Base-by-base conservation (phyloP, 2,329 filamentous ascomycete species). In the Ophiostoma australiae region DNA sequence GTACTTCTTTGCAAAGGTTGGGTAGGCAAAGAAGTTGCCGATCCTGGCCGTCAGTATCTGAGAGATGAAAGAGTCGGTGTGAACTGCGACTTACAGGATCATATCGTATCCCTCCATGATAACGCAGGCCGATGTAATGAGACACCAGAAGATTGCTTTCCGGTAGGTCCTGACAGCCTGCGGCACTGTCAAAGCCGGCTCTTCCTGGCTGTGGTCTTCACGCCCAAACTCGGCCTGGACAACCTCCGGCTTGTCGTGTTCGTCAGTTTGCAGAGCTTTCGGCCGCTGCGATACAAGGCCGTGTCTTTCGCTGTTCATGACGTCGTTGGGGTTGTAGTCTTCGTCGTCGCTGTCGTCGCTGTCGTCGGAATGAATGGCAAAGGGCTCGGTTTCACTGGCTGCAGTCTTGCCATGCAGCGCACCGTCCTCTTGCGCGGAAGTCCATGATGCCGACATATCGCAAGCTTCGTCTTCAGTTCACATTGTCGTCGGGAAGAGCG, bases 91-190 rank as follows among this genome's bases (percentile, higher is more conserved):
- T 35, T 33, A 63, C 72, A 76, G 70, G 10, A 75, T 73, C 27
- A 73, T 75, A 20, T 76, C 75, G 71, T 76, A 76, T 35, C 75
- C 75, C 67, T 76, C 75, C 74, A 75, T 75, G 48, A 76, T 72
- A 8, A 76, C 72, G 17, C 72, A 73, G 35, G 73, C 69, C 3
- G 73, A 74, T 2, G 72, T 70, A 4, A 74, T 71, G n/a, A 75
- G 58, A 55, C 73, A 72, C 70, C 72, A 74, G 52, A 70, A 67
- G 17, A 71, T 55, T 33, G 75, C 75, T 69, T 71, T 73, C 52
- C 71, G 75, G 69, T 75, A 74, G 15, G 67, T 31, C n/a, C 69
- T 70, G 27, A 75, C 20, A 27, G 75, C 74, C 39, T 80, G 73
- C 73, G 44, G 17, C 20, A 73, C 27, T 7, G 72, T 76, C 10